Percentiles rank a stretch among this genome's conserved stretches.
These are phyloP conservation scores for Kwoniella europaea DNA, from an alignment of 768 basidiomycete genomes.

Conservation along the genomic window DNA sequence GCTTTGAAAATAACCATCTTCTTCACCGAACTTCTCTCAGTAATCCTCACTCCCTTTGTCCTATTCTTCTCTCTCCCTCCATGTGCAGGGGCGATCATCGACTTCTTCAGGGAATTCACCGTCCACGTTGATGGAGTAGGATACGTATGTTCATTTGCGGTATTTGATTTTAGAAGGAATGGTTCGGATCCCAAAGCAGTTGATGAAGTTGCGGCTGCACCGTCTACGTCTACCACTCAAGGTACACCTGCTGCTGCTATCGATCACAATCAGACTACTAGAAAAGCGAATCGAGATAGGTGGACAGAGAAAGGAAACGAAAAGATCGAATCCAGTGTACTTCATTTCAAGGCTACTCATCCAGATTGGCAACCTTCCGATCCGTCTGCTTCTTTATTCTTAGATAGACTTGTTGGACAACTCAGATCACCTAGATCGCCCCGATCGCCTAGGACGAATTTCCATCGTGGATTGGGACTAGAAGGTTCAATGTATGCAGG, in stretches of 20 bases:
- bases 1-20: constrained; percentile 90
- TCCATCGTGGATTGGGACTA: constrained; percentile 13
- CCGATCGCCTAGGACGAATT: constrained; percentile 55
- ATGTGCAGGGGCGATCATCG: constrained; percentile 88
- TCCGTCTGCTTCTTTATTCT: constrained; percentile 85
- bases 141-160: constrained; percentile 96
- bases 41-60: constrained; percentile 90
- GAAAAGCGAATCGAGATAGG: neutral
- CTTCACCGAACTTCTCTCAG: constrained; percentile 83
- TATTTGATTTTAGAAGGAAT: constrained; percentile 84
- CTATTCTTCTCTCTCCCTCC: constrained; percentile 88
- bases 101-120: constrained; percentile 98
- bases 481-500: constrained; percentile 54
- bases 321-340: constrained; percentile 88
- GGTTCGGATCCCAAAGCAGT: constrained; percentile 3
- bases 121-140: constrained; percentile 96
- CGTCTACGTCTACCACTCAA: too few species aligned
- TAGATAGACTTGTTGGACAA: constrained; percentile 69
- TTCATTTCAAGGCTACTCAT: constrained; percentile 68
- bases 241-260: too few species aligned
- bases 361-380: constrained; percentile 95
- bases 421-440: constrained; percentile 55
- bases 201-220: neutral
- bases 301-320: constrained; percentile 14
- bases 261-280: neutral